Percentiles rank a stretch among this genome's conserved stretches.
These are phyloP conservation scores for Saccharomycopsis babjevae DNA, from an alignment of 805 yeast genomes.

Conservation along the genomic window DNA sequence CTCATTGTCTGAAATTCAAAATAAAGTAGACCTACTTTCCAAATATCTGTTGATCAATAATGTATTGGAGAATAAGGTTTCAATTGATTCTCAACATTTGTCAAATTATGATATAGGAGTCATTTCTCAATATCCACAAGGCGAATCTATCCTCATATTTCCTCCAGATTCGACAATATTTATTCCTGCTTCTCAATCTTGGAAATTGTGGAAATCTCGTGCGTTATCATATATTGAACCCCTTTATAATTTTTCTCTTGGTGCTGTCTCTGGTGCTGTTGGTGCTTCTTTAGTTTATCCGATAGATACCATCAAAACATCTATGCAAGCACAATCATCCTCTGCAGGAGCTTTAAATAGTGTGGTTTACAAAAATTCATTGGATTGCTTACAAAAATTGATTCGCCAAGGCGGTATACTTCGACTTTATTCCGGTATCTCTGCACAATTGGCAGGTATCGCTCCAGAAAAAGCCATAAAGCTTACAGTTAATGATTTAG, in stretches of 20 bases:
- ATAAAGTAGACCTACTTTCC: slow-evolving; percentile 7
- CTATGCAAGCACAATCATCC: slow-evolving; percentile 92
- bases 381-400: slow-evolving; percentile 79
- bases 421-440: slow-evolving; percentile 72
- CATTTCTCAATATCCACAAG: slow-evolving; percentile 1
- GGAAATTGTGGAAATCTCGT: neutral
- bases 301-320: slow-evolving; percentile 88
- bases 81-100: neutral
- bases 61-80: neutral
- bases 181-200: neutral
- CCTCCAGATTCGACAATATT: neutral
- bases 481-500: slow-evolving; percentile 84
- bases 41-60: slow-evolving; percentile 10
- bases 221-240: slow-evolving; percentile 32
- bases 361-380: slow-evolving; percentile 60
- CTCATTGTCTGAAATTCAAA: slow-evolving; percentile 5
- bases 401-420: slow-evolving; percentile 56
- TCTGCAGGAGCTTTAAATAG: slow-evolving; percentile 26
- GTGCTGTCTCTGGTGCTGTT: slow-evolving; percentile 93
- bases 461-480: slow-evolving; percentile 98
- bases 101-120: neutral
- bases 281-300: slow-evolving; percentile 99
- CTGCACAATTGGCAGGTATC: slow-evolving; percentile 92
- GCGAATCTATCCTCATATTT: neutral
- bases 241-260: slow-evolving; percentile 75